Evolutionary conservation across 371 early-diverging fungal genomes (phyloP).

Genomic region (Mucor piriformis): DNA sequence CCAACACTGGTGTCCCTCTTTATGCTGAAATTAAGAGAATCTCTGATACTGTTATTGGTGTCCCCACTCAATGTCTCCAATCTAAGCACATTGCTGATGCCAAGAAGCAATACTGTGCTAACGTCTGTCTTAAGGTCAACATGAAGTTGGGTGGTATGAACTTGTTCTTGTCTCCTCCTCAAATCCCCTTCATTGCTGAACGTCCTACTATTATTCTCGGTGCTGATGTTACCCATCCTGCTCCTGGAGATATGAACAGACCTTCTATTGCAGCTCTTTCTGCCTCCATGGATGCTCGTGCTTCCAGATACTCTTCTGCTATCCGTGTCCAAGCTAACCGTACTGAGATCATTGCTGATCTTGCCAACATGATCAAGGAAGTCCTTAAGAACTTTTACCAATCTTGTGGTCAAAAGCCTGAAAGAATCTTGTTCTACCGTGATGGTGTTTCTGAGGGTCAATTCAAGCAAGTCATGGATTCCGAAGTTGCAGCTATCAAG

Average conservation of each 20-base stretch:
- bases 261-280: constrained; percentile 83
- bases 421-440: constrained; percentile 92
- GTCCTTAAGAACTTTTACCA: constrained; percentile 81
- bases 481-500: constrained; percentile 81
- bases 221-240: constrained; percentile 93
- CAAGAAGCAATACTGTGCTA: constrained; percentile 74
- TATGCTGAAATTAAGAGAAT: constrained; percentile 96
- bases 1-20: constrained; percentile 81
- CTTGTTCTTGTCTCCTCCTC: constrained; percentile 46
- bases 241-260: constrained; percentile 70
- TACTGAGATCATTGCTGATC: constrained; percentile 87
- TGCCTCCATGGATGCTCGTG: constrained; percentile 82
- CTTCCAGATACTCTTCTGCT: constrained; percentile 83
- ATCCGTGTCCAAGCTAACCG: constrained; percentile 84
- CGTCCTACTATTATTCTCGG: constrained; percentile 93
- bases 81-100: constrained; percentile 68
- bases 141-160: constrained; percentile 88
- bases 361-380: constrained; percentile 82
- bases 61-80: constrained; percentile 93
- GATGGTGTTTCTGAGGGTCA: constrained; percentile 94
- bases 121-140: constrained; percentile 88
- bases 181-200: constrained; percentile 65
- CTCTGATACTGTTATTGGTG: constrained; percentile 88
- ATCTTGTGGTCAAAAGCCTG: constrained; percentile 77
- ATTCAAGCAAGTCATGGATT: constrained; percentile 76